These are phyloP conservation scores for Curvularia sp. DNA, from an alignment of 2,329 filamentous ascomycete species.

Conservation along the genomic window DNA sequence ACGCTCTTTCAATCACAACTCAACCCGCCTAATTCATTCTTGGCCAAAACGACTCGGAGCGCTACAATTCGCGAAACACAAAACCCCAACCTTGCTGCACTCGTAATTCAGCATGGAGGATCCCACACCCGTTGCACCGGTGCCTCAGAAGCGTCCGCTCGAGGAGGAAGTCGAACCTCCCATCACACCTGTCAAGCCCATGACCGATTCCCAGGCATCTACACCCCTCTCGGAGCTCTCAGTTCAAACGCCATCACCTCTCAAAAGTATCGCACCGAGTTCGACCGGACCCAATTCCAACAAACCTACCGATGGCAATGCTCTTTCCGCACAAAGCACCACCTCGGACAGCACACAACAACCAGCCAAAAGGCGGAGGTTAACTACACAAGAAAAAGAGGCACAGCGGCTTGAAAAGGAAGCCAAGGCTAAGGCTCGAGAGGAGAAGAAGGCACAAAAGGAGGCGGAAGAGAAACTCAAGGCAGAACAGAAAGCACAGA, in stretches of 20 bases:
- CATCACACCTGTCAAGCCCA: slow-evolving; percentile 35
- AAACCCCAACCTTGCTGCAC: slow-evolving; percentile 1
- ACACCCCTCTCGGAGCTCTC: slow-evolving; percentile 44
- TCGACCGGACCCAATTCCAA: slow-evolving; percentile 26
- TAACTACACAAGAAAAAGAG: slow-evolving; percentile 54
- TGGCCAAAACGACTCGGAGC: neutral
- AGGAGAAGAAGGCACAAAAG: slow-evolving; percentile 45
- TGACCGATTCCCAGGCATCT: slow-evolving; percentile 36
- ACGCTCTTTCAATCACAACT: slow-evolving; percentile 15
- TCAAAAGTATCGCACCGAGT: slow-evolving; percentile 22
- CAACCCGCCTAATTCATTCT: slow-evolving; percentile 1
- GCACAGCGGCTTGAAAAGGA: slow-evolving; percentile 49
- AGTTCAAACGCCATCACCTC: slow-evolving; percentile 43
- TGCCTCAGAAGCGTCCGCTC: slow-evolving; percentile 43
- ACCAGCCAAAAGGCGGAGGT: slow-evolving; percentile 53
- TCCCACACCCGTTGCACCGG: slow-evolving; percentile 25
- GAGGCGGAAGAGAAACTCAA: slow-evolving; percentile 47
- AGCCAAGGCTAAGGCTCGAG: slow-evolving; percentile 46
- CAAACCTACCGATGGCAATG: slow-evolving; percentile 23
- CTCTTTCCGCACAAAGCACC: neutral
- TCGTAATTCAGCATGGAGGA: slow-evolving; percentile 37
- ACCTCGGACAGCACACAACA: slow-evolving; percentile 21
- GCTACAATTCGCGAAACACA: neutral
- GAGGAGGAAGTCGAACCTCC: slow-evolving; percentile 38
- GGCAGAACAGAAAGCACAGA: slow-evolving; percentile 48